Evolutionary conservation across 2,329 filamentous ascomycete species (phyloP).

Genomic region (Stromatinia cepivora): DNA sequence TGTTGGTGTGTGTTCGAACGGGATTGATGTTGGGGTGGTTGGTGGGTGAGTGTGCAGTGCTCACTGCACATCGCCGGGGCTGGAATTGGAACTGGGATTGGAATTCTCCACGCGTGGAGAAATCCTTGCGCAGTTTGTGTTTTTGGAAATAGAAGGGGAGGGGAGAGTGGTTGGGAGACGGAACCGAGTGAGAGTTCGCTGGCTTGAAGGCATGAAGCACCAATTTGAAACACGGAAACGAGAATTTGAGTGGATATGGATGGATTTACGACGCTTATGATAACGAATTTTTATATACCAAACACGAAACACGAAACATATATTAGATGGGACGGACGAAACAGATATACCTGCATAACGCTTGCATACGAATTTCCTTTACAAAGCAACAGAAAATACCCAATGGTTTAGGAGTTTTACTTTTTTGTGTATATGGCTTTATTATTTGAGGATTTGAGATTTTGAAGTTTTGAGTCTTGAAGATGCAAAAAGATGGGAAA

Average conservation of each 20-base stretch:
- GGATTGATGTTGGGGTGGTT: conserved; percentile 18
- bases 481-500: not conserved
- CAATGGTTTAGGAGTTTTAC: conserved; percentile 13
- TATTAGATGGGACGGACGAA: not conserved
- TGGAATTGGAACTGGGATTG: conserved; percentile 3
- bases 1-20: conserved; percentile 8
- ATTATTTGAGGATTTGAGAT: not conserved
- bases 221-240: conserved; percentile 6
- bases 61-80: conserved; percentile 1
- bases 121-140: not conserved
- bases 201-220: conserved; percentile 4
- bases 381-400: conserved; percentile 18
- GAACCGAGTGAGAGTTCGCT: not conserved
- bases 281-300: conserved; percentile 5
- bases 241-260: not conserved
- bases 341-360: conserved; percentile 5
- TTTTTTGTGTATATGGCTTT: not conserved
- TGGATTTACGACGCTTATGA: conserved; percentile 8
- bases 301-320: not conserved
- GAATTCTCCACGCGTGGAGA: not conserved
- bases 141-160: not conserved
- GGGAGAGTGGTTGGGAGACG: not conserved
- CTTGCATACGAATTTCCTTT: conserved; percentile 14
- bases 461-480: not conserved
- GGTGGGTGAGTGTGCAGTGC: conserved; percentile 6